phyloP scores from a whole-genome alignment of 2,329 filamentous ascomycete genomes.

The Malbranchea cinnamomea region DNA sequence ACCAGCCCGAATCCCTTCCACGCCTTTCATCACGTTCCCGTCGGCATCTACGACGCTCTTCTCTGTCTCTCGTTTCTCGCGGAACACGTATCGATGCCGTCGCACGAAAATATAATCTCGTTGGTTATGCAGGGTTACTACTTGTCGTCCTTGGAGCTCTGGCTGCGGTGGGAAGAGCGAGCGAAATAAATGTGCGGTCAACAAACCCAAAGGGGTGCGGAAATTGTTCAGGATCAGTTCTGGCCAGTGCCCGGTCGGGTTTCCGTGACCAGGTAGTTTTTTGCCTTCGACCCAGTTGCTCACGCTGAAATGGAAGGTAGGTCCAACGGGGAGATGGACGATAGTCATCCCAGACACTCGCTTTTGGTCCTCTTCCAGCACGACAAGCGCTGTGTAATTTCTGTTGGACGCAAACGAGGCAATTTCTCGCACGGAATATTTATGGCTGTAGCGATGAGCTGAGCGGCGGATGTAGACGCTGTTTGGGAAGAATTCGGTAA shows the following conservation, averaged over 20 bases:
- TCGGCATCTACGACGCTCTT: slow-evolving; percentile 72
- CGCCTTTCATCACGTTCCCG: slow-evolving; percentile 69
- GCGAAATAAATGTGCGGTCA: slow-evolving; percentile 75
- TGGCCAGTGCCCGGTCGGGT: slow-evolving; percentile 77
- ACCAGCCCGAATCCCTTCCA: slow-evolving; percentile 71
- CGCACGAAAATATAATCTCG: slow-evolving; percentile 92
- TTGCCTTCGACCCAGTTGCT: slow-evolving; percentile 82
- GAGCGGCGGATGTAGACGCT: slow-evolving; percentile 70
- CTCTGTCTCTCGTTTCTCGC: slow-evolving; percentile 73
- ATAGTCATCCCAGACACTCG: slow-evolving; percentile 67
- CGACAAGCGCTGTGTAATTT: slow-evolving; percentile 67
- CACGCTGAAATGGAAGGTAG: slow-evolving; percentile 85
- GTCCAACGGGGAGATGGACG: slow-evolving; percentile 67
- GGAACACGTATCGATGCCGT: slow-evolving; percentile 80
- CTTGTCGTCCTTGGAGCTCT: slow-evolving; percentile 72
- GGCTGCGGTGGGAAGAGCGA: slow-evolving; percentile 66
- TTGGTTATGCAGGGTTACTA: slow-evolving; percentile 87
- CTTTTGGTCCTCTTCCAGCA: slow-evolving; percentile 84
- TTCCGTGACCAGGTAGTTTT: slow-evolving; percentile 78
- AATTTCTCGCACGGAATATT: slow-evolving; percentile 87
- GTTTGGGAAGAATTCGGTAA: slow-evolving; percentile 71
- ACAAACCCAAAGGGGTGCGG: slow-evolving; percentile 74
- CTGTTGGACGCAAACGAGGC: slow-evolving; percentile 68
- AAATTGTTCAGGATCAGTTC: slow-evolving; percentile 91
- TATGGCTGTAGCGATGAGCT: slow-evolving; percentile 68